Conservation (phyloP, 352 stramenopile genomes). For the Phytophthora pluvialis region DNA sequence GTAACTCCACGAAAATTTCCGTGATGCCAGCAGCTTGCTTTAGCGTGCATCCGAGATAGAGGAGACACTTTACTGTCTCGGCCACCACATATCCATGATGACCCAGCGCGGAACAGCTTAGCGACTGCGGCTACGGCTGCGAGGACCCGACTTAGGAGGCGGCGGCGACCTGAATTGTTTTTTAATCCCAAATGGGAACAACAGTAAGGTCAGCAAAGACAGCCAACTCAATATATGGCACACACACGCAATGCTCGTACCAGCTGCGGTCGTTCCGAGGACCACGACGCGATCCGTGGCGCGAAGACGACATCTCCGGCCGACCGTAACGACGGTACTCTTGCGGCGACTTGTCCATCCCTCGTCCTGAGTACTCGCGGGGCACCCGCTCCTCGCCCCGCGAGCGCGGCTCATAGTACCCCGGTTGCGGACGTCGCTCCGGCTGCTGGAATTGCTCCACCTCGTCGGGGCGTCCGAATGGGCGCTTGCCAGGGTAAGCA, state of each 20-base stretch:
- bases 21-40: constrained; percentile 14
- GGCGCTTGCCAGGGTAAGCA: constrained; percentile 24
- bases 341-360: constrained; percentile 29
- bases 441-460: constrained; percentile 26
- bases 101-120: constrained; percentile 22
- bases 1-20: constrained; percentile 21
- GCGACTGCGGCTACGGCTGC: constrained; percentile 40
- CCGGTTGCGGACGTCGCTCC: constrained; percentile 18
- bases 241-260: constrained; percentile 19
- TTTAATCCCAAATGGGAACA: neutral
- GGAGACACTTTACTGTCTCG: neutral
- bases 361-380: constrained; percentile 29
- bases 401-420: constrained; percentile 27
- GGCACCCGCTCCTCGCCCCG: constrained; percentile 28
- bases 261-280: constrained; percentile 37
- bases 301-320: constrained; percentile 33
- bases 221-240: neutral
- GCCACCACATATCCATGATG: neutral
- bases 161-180: constrained; percentile 28
- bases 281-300: constrained; percentile 33
- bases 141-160: constrained; percentile 24
- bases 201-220: constrained; percentile 15
- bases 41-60: constrained; percentile 9
- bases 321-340: constrained; percentile 37
- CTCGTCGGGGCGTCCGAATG: constrained; percentile 28